Base-by-base conservation (phyloP, 768 basidiomycete genomes). In the Tephrocybe sp. region DNA sequence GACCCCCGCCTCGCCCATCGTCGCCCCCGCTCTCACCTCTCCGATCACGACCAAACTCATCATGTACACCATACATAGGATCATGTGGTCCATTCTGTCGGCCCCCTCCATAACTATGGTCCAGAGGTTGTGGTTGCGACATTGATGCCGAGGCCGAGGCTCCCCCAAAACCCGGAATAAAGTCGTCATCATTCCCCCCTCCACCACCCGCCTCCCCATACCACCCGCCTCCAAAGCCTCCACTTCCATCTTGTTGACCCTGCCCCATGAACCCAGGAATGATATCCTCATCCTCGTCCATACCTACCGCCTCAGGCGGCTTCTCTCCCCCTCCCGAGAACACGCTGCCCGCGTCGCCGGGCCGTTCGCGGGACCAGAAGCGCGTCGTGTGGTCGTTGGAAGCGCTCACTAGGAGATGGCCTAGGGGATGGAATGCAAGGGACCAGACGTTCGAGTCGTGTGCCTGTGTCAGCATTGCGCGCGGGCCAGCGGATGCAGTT, bases 361-460 rank as follows among this genome's bases (percentile, higher is more conserved):
- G 91, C 3, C 91, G 80, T 63, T 93, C 91, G 60, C 96, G 83
- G 42, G 87, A 86, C 96, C 97, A 98, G 78, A 98, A 99, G n/a
- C 95, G 83, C 5, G 96, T 97, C 5, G 97, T 98, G 72, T 95
- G 92, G 74, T 99, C 97, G 73, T 97, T 98, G n/a, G 89, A 90
- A 9, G 88, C 97, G 55, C 84, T 87, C 54, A 87, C 93, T 60
- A 99, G 85, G 60, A 98, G 79, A 69, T 98, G 95, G 0, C 97
- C 96, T 13, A 98, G 82, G 0, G 96, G 95, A 69, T 98, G 95
- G 78, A 85, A 99, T 3, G 92, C 83, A 56, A 99, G 81, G 0
- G 92, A 84, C 92, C 95, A 98, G 55, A 99, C 92, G 67, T 95
- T 94, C 26, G 91, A 92, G 73, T 99, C 97, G 76, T 99, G 97